Percentiles rank a stretch among this genome's conserved stretches.
These are phyloP conservation scores for Xerocomus amazonicus DNA, from an alignment of 1,284 basidiomycete species.

Conservation along the genomic window DNA sequence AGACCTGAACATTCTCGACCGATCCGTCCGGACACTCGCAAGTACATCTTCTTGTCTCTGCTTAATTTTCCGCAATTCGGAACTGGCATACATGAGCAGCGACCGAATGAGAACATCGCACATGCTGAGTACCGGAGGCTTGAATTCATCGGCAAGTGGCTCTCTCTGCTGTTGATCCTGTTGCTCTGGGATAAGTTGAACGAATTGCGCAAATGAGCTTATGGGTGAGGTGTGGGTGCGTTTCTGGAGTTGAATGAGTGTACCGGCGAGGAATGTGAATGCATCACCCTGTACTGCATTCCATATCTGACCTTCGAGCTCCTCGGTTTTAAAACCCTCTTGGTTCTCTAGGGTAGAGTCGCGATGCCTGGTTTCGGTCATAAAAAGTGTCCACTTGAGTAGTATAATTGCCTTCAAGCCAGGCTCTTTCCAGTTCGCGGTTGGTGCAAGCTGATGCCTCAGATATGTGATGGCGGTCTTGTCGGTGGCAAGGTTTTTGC, in stretches of 20 bases:
- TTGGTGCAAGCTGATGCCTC: constrained; percentile 52
- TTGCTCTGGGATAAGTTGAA: constrained; percentile 41
- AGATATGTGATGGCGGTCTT: constrained; percentile 48
- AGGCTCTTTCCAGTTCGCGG: constrained; percentile 64
- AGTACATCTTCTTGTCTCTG: constrained; percentile 87
- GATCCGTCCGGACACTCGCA: constrained; percentile 58
- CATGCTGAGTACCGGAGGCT: constrained; percentile 56
- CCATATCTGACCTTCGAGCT: constrained; percentile 79
- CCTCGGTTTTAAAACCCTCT: constrained; percentile 69
- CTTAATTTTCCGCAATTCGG: constrained; percentile 87
- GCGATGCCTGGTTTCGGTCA: constrained; percentile 69
- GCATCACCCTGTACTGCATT: constrained; percentile 80
- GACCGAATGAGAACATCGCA: constrained; percentile 74
- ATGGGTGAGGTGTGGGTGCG: constrained; percentile 40
- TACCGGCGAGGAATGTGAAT: constrained; percentile 69
- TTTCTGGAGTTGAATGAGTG: constrained; percentile 52
- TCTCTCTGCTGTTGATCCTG: constrained; percentile 59
- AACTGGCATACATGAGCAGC: constrained; percentile 75
- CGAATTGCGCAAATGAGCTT: constrained; percentile 44
- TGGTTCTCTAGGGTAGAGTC: constrained; percentile 63
- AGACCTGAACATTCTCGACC: constrained; percentile 49
- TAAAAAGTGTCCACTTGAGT: constrained; percentile 86
- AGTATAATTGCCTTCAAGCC: constrained; percentile 74
- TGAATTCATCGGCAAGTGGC: constrained; percentile 62
- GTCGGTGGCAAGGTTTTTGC: constrained; percentile 47